Percentiles rank a stretch among this genome's conserved stretches.
These are phyloP conservation scores for Nakazawaea holstii DNA, from an alignment of 805 yeast genomes.

Conservation along the genomic window DNA sequence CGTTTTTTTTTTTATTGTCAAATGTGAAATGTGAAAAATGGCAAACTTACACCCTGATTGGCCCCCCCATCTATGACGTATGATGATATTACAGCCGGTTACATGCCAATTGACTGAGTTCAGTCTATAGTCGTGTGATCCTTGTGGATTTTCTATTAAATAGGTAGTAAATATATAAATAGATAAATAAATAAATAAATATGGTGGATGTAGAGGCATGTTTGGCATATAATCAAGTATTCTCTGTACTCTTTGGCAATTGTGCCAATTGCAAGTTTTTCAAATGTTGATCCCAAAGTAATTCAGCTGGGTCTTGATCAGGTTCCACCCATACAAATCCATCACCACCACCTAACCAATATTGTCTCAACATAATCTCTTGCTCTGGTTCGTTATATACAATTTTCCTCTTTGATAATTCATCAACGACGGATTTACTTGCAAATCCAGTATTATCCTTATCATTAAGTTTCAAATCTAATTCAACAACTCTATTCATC, in stretches of 20 bases:
- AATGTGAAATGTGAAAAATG: too few relatives aligned
- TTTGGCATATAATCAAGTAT: not conserved
- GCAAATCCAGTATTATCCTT: slow-evolving; percentile 30
- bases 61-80: too few relatives aligned
- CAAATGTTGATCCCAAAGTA: slow-evolving; percentile 30
- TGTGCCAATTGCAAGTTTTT: slow-evolving; percentile 5
- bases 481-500: slow-evolving; percentile 59
- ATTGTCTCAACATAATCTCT: slow-evolving; percentile 68
- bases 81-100: too few relatives aligned
- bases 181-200: not conserved
- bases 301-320: slow-evolving; percentile 82
- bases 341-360: slow-evolving; percentile 84
- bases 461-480: slow-evolving; percentile 52
- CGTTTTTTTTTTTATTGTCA: too few relatives aligned
- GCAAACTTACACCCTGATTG: too few relatives aligned
- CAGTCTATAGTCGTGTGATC: too few relatives aligned
- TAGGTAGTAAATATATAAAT: not conserved
- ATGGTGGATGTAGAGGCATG: too few relatives aligned
- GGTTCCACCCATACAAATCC: slow-evolving; percentile 90
- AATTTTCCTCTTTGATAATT: slow-evolving; percentile 27
- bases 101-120: too few relatives aligned
- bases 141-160: too few relatives aligned
- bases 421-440: slow-evolving; percentile 23
- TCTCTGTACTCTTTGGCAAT: not conserved
- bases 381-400: slow-evolving; percentile 50